Evolutionary conservation across 805 yeast species (phyloP).

Genomic region (Candida maris): DNA sequence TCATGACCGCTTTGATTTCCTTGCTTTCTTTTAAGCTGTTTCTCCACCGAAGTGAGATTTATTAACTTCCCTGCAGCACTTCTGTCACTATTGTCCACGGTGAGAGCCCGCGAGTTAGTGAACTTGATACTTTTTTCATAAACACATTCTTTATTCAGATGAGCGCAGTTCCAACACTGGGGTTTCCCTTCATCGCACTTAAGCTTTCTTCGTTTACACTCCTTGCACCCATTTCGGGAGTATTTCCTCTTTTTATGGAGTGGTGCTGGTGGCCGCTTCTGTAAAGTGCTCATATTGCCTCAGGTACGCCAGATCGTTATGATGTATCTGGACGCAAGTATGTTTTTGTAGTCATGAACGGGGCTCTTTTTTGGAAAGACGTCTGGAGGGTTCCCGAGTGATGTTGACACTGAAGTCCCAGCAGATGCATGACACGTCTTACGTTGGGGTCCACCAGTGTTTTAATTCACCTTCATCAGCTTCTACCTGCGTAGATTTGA

Average conservation of each 20-base stretch:
- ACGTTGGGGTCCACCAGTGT: too few relatives aligned
- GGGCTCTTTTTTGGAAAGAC: too few relatives aligned
- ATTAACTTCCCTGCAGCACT: constrained; percentile 8
- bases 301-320: too few relatives aligned
- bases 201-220: constrained; percentile 42
- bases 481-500: too few relatives aligned
- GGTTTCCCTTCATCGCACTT: constrained; percentile 41
- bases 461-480: too few relatives aligned
- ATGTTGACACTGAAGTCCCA: too few relatives aligned
- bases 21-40: constrained; percentile 2
- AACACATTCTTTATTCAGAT: constrained; percentile 34
- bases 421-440: too few relatives aligned
- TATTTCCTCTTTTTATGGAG: constrained; percentile 40
- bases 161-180: constrained; percentile 39
- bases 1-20: neutral
- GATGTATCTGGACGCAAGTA: too few relatives aligned
- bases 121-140: constrained; percentile 35
- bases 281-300: too few relatives aligned
- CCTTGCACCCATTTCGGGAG: constrained; percentile 43
- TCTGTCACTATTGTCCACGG: constrained; percentile 12
- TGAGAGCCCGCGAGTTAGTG: constrained; percentile 29
- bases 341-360: too few relatives aligned
- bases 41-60: constrained; percentile 15
- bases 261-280: too few relatives aligned
- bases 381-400: too few relatives aligned